These are phyloP conservation scores for Yarrowia bubula DNA, from an alignment of 805 yeast genomes.

Conservation along the genomic window DNA sequence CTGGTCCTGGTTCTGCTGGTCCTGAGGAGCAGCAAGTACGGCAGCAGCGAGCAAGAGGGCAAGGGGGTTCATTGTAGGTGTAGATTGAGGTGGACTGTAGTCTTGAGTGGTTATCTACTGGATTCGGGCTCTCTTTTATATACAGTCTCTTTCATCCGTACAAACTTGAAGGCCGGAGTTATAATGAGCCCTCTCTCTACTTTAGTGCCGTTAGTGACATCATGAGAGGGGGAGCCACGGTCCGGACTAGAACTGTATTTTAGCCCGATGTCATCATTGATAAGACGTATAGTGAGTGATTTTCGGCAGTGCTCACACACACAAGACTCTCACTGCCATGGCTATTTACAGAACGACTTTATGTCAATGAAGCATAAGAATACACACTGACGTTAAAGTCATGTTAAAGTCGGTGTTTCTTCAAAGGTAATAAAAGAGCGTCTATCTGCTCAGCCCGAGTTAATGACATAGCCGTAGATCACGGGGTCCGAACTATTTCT, in stretches of 20 bases:
- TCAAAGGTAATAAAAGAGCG: background rate
- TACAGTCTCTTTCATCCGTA: background rate
- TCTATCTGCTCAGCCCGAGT: background rate
- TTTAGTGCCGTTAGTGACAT: background rate
- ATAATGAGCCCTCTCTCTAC: background rate
- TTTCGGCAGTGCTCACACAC: background rate
- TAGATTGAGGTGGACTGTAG: background rate
- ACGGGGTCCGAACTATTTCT: background rate
- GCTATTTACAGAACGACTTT: background rate
- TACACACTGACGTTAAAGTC: too few species aligned
- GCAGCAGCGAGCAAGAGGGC: constrained; percentile 7
- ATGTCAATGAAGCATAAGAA: background rate
- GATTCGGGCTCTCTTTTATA: background rate
- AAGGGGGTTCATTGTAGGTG: background rate
- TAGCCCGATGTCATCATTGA: constrained; percentile 3
- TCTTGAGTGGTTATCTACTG: background rate
- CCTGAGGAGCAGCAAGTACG: constrained; percentile 4
- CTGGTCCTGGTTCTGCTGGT: background rate
- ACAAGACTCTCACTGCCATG: too few species aligned
- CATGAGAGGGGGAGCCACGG: background rate
- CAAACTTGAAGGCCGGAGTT: background rate
- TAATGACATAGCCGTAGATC: background rate
- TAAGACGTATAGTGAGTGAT: background rate
- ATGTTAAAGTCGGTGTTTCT: too few species aligned
- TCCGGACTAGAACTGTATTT: background rate